These are phyloP conservation scores for Tylopilus balloui DNA, from an alignment of 768 basidiomycete genomes.

Conservation along the genomic window DNA sequence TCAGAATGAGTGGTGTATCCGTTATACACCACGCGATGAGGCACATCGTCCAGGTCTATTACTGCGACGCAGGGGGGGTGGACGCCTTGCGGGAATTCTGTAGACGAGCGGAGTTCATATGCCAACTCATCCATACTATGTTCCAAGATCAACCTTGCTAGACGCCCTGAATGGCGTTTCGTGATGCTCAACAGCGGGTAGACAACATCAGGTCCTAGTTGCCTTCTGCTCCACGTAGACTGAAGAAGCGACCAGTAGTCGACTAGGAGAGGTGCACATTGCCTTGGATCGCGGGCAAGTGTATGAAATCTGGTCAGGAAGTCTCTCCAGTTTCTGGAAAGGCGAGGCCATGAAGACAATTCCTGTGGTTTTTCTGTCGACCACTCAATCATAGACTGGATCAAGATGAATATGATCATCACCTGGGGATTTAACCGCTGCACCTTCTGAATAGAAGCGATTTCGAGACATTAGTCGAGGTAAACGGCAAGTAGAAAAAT, in stretches of 20 bases:
- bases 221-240: neutral
- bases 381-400: too few species aligned
- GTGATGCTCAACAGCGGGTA: slow-evolving; percentile 3
- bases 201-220: neutral
- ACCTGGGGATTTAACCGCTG: too few species aligned
- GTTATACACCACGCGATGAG: neutral
- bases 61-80: neutral
- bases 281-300: neutral
- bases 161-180: slow-evolving; percentile 1
- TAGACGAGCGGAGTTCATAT: neutral
- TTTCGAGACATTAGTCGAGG: too few species aligned
- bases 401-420: too few species aligned
- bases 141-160: neutral
- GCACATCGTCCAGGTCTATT: neutral
- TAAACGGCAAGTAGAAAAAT: too few species aligned
- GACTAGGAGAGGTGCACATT: neutral
- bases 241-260: neutral
- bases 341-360: neutral
- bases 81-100: neutral
- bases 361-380: too few species aligned
- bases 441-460: too few species aligned
- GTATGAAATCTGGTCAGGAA: neutral
- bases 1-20: neutral
- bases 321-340: neutral
- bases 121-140: neutral